Evolutionary conservation across 2,329 filamentous ascomycete genomes (phyloP), one percentile per base, ranked within the genome.

Genomic region (Podosphaera fusca): DNA sequence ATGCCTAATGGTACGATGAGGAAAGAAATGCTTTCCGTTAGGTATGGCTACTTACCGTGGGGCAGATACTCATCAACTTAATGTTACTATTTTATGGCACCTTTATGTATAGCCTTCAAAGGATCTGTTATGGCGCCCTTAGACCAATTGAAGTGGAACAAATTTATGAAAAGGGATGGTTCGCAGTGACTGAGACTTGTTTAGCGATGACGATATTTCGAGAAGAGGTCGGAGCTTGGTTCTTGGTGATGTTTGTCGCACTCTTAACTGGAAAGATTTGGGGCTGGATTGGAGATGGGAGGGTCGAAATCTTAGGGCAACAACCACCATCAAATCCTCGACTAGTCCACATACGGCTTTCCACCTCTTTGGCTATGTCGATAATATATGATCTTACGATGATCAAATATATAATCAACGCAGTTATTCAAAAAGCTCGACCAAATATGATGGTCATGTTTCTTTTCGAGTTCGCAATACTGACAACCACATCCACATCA

Each of bases 381-480:
- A 76, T 94, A 58, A 63, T 80, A 14, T 95, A 94, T 71, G 85
- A 95, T 66, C 68, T 81, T 31, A 83, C 77, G 67, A 81, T 98
- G 71, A 80, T 95, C 61, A 77, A 76, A 54, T 95, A 95, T 68
- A 83, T 85, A 58, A 75, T 94, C 60, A 79, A 81, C 34, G 87
- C 84, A 0, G 89, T 96, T 36, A 81, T 95, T 55, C 81, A 85
- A 58, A 82, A 94, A 67, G 87, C 90, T 1, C 78, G 85, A n/a
- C 88, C 90, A 0, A 92, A 94, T 59, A 96, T 98, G 85, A 98
- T 96, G 88, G 88, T 98, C 61, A 96, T 98, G 88, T 98, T 98
- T 66, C 81, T 94, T 4, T 98, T 98, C 64, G 92, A 98, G 69
- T 96, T 96, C 67, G 89, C 90, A 42, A 82, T 98, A 49, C 72